Base-by-base conservation (phyloP, 495 filamentous ascomycete species). In the Aspergillus carlsbadensis region DNA sequence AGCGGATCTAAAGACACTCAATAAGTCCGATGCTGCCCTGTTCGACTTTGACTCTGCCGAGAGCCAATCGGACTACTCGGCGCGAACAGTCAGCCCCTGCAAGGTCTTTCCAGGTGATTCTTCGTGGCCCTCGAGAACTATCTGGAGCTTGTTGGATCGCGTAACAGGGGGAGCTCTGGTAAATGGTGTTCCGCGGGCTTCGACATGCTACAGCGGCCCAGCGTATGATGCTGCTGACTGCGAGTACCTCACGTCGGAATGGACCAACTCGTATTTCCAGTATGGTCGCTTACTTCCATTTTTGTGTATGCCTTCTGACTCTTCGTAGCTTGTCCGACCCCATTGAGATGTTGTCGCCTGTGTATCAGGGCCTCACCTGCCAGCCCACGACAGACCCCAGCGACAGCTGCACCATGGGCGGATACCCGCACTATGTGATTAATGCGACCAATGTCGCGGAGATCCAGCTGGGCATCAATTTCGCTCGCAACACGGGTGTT, bases 371-470 rank as follows among this genome's bases (percentile, higher is more conserved):
- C 17, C 55, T 68, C 6, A 65, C 67, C 6, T 79, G 77, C 52
- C 52, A 70, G 17, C 64, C 52, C 47, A 72, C 62, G 51, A 63
- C 63, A 52, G 60, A 70, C 52, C 52, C 65, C 10, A 66, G 59
- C 22, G 71, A 35, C 6, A 74, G 70, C 15, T 86, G 85, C 65
- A 80, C 77, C 0, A 66, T 81, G 42, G 84, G 84, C 10, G 80
- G 77, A 8, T 86, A 82, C 63, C 79, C 81, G 6, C 73, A 67
- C 17, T 87, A 86, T 53, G 79, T 81, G 1, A 80, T 88, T 35
- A 84, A 84, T 37, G 84, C 77, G 2, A 79, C 69, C 37, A 81
- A 61, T 5, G 78, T 79, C 14, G 72, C 72, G 45, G 77, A 90
- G 52, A 68, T 88, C 29, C 79, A 82, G 54, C 70, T 77, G 8